Conservation (phyloP, 257 asterid species). For the Nemophila menziesii region DNA sequence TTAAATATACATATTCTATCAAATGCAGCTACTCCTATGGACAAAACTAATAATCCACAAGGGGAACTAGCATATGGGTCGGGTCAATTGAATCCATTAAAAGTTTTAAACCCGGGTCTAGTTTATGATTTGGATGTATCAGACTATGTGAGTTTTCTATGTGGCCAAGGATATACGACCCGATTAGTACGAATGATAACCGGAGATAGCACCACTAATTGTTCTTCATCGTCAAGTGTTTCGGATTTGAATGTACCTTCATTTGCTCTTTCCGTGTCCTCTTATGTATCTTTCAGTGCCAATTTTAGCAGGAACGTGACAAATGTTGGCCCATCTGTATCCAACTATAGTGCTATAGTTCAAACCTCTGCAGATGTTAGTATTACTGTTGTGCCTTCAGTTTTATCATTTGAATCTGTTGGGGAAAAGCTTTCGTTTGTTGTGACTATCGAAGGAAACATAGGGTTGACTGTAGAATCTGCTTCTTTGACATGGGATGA, state of each 20-base stretch:
- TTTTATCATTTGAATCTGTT: constrained; percentile 25
- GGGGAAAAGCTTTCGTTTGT: constrained; percentile 28
- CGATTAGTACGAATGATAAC: constrained; percentile 32
- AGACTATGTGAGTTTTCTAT: constrained; percentile 48
- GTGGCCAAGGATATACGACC: constrained; percentile 57
- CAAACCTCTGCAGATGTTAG: constrained; percentile 11
- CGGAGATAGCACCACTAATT: constrained; percentile 37
- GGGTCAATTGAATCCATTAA: constrained; percentile 56
- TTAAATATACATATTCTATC: too few relatives aligned
- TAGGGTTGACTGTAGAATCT: background rate
- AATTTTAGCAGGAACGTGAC: constrained; percentile 41
- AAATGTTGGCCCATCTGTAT: constrained; percentile 41
- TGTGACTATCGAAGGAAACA: constrained; percentile 5
- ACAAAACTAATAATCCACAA: constrained; percentile 21
- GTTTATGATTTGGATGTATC: constrained; percentile 39
- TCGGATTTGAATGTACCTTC: constrained; percentile 61
- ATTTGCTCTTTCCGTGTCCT: constrained; percentile 23
- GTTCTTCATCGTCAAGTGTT: constrained; percentile 27
- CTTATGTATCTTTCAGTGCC: constrained; percentile 7
- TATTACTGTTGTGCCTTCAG: constrained; percentile 26
- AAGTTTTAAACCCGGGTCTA: constrained; percentile 47
- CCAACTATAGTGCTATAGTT: constrained; percentile 32
- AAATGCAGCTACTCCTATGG: constrained; percentile 36
- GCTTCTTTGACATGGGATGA: background rate
- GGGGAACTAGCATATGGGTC: constrained; percentile 62